Percentiles rank a stretch among this genome's conserved stretches.
These are phyloP conservation scores for Pistacia vera DNA, from an alignment of 345 rosid species.

Conservation along the genomic window DNA sequence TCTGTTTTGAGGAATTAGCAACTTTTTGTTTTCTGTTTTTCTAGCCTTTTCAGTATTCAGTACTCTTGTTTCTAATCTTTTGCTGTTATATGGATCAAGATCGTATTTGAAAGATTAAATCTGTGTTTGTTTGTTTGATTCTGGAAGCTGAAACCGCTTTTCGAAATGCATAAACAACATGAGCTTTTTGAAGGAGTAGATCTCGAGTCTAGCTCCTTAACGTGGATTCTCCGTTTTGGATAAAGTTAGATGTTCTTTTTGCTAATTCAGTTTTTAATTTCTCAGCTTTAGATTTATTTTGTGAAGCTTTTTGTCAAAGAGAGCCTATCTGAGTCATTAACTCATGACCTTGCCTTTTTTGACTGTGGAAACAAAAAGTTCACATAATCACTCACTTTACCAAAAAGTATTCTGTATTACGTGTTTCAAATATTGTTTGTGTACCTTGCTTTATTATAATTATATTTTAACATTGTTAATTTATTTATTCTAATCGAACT, in stretches of 20 bases:
- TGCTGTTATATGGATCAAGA: no score
- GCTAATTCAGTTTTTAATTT: background rate
- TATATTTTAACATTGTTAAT: no score
- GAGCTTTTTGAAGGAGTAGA: background rate
- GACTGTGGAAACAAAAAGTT: constrained; percentile 4
- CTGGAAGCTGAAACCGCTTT: background rate
- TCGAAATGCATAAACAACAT: background rate
- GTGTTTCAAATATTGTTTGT: no score
- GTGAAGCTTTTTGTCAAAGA: background rate
- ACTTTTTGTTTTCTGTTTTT: background rate
- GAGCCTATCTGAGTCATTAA: background rate
- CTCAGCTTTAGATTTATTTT: background rate
- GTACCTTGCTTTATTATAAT: no score
- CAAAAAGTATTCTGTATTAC: background rate
- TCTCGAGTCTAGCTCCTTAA: background rate
- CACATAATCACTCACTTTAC: constrained; percentile 12
- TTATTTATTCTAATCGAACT: no score
- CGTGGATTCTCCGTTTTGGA: background rate
- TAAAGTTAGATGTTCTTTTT: background rate
- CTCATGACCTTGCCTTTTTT: background rate
- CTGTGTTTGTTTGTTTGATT: background rate
- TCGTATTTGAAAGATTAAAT: no score
- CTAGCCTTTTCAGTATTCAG: background rate
- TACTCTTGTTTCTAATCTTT: background rate
- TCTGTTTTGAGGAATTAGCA: background rate